Conservation (phyloP, 1,284 basidiomycete genomes). For the Leucoagaricus sp. region DNA sequence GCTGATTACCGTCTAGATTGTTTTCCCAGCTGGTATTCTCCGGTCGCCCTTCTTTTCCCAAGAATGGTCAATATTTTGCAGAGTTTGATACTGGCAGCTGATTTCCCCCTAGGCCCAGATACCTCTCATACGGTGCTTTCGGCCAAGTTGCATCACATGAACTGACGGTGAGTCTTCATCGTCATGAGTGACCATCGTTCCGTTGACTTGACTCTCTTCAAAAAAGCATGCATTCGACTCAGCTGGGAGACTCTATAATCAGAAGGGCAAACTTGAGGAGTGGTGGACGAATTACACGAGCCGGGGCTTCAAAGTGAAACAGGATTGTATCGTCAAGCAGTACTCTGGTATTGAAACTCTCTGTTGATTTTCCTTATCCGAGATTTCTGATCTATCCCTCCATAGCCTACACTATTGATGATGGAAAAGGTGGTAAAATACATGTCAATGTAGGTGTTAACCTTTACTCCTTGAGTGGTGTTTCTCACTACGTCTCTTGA, state of each 20-base stretch:
- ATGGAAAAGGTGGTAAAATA: constrained; percentile 82
- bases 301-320: constrained; percentile 79
- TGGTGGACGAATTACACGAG: constrained; percentile 89
- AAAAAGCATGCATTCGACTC: constrained; percentile 91
- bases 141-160: constrained; percentile 91
- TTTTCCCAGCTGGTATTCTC: constrained; percentile 96
- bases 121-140: constrained; percentile 90
- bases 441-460: constrained; percentile 76
- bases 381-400: constrained; percentile 4
- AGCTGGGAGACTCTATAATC: constrained; percentile 81
- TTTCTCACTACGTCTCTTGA: constrained; percentile 13
- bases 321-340: constrained; percentile 88
- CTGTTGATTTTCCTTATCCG: constrained; percentile 9
- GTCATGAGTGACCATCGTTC: too few species aligned
- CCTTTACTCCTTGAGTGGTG: neutral
- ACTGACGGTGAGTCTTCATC: constrained; percentile 79
- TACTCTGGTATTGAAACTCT: constrained; percentile 66
- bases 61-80: constrained; percentile 58
- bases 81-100: neutral
- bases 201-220: neutral
- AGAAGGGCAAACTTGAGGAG: constrained; percentile 81
- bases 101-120: constrained; percentile 65
- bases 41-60: constrained; percentile 91
- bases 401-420: constrained; percentile 78
- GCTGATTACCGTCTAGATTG: constrained; percentile 60